Evolutionary conservation across 148 eudicot genomes (phyloP).

Genomic region (Chenopodium album): DNA sequence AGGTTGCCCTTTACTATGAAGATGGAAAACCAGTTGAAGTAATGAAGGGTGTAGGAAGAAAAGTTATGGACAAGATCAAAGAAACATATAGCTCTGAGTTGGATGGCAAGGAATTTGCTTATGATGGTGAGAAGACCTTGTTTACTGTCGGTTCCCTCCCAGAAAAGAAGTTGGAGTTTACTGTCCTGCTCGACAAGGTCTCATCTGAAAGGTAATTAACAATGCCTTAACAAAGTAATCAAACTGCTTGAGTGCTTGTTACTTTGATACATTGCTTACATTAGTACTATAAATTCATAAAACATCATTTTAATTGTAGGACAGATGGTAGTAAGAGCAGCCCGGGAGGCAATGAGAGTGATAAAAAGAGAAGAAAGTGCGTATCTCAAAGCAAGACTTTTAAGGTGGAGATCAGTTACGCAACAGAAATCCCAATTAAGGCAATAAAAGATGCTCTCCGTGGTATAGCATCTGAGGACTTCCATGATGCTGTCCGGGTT

Average conservation of each 20-base stretch:
- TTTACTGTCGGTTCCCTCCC: slow-evolving; percentile 87
- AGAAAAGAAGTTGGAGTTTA: slow-evolving; percentile 69
- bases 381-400: slow-evolving; percentile 60
- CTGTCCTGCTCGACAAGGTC: slow-evolving; percentile 67
- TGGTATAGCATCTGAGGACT: slow-evolving; percentile 74
- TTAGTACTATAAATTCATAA: not conserved
- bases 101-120: slow-evolving; percentile 76
- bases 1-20: slow-evolving; percentile 33
- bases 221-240: not conserved
- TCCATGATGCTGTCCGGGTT: slow-evolving; percentile 75
- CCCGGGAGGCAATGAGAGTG: slow-evolving; percentile 33
- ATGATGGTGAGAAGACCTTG: slow-evolving; percentile 89
- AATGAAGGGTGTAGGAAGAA: slow-evolving; percentile 45
- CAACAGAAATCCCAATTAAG: slow-evolving; percentile 83
- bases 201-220: slow-evolving; percentile 48
- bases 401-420: slow-evolving; percentile 78
- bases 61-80: slow-evolving; percentile 66
- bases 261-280: not conserved
- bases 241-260: not conserved
- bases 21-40: slow-evolving; percentile 36
- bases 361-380: slow-evolving; percentile 54
- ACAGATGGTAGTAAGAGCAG: slow-evolving; percentile 41
- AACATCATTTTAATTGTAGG: slow-evolving; percentile 27
- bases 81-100: slow-evolving; percentile 73
- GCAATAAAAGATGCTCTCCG: slow-evolving; percentile 73